These are phyloP conservation scores for Fistulinella prunicolor DNA, from an alignment of 768 basidiomycete species.

Conservation along the genomic window DNA sequence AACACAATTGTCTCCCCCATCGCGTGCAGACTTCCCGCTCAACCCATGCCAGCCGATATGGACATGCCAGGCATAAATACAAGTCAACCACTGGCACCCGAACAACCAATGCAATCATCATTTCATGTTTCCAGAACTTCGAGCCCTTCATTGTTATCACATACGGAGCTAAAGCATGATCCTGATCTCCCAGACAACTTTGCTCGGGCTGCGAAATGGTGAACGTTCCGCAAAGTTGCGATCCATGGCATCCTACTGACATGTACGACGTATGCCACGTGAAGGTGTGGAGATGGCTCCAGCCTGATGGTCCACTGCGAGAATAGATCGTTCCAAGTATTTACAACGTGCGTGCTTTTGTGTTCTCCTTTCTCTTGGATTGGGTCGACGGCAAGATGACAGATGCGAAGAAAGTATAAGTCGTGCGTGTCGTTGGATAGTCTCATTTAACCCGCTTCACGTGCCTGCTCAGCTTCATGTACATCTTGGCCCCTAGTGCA, in stretches of 20 bases:
- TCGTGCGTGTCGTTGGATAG: not conserved
- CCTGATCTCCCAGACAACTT: constrained; percentile 42
- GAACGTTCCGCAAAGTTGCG: constrained; percentile 3
- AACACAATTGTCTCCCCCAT: no score
- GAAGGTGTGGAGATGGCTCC: constrained; percentile 76
- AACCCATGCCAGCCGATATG: no score
- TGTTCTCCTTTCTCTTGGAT: not conserved
- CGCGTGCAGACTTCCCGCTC: no score
- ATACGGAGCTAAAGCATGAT: constrained; percentile 20
- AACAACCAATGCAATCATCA: constrained; percentile 20
- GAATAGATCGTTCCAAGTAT: constrained; percentile 59
- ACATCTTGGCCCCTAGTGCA: constrained; percentile 9
- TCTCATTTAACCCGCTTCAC: not conserved
- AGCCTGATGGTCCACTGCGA: constrained; percentile 68
- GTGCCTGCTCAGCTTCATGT: not conserved
- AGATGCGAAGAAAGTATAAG: not conserved
- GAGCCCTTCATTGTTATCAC: constrained; percentile 3
- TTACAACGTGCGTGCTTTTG: constrained; percentile 39
- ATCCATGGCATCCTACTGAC: not conserved
- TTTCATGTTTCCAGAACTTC: constrained; percentile 27
- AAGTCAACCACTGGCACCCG: not conserved
- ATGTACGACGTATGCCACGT: no score
- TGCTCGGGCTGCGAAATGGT: constrained; percentile 57
- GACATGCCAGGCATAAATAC: no score
- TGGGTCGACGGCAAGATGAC: not conserved